Conservation (phyloP, 768 basidiomycete genomes). For the Trichaptum fuscoviolaceum region DNA sequence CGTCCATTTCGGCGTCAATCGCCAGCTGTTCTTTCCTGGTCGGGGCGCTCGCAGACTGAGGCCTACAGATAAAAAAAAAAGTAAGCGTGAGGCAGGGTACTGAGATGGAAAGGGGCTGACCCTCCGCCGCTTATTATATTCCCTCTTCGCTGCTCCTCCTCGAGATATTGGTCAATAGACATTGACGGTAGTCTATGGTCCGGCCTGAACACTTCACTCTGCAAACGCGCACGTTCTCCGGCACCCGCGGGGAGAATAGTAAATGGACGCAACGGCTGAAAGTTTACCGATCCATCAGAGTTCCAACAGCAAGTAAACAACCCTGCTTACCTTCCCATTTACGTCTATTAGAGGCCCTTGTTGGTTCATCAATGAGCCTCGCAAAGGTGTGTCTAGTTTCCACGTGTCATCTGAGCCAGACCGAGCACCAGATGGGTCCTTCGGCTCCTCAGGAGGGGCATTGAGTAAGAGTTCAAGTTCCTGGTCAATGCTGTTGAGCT, state of each 20-base stretch:
- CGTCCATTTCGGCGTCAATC: conserved; percentile 81
- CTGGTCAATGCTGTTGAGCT: conserved; percentile 62
- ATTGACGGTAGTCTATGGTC: conserved; percentile 87
- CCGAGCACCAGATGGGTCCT: conserved; percentile 23
- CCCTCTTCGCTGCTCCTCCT: conserved; percentile 76
- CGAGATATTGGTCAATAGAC: conserved; percentile 92
- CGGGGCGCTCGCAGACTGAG: conserved; percentile 57
- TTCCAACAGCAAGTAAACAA: background rate
- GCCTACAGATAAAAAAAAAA: conserved; percentile 31
- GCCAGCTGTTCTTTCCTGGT: conserved; percentile 77
- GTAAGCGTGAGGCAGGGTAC: background rate
- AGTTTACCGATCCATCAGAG: conserved; percentile 1
- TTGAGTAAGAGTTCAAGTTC: conserved; percentile 65
- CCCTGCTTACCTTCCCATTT: conserved; percentile 59
- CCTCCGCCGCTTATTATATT: conserved; percentile 87
- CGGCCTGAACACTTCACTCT: conserved; percentile 78
- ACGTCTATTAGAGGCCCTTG: conserved; percentile 68
- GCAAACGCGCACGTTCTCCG: conserved; percentile 64
- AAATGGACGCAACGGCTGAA: conserved; percentile 84
- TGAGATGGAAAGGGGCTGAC: conserved; percentile 38
- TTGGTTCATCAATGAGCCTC: conserved; percentile 30
- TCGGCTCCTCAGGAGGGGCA: conserved; percentile 41
- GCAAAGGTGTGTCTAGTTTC: conserved; percentile 58
- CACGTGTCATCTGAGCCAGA: conserved; percentile 45
- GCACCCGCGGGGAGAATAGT: conserved; percentile 78